Percentiles rank a stretch among this genome's conserved stretches.
These are phyloP conservation scores for Verticillium zaregamsianum DNA, from an alignment of 2,329 filamentous ascomycete species.

Conservation along the genomic window DNA sequence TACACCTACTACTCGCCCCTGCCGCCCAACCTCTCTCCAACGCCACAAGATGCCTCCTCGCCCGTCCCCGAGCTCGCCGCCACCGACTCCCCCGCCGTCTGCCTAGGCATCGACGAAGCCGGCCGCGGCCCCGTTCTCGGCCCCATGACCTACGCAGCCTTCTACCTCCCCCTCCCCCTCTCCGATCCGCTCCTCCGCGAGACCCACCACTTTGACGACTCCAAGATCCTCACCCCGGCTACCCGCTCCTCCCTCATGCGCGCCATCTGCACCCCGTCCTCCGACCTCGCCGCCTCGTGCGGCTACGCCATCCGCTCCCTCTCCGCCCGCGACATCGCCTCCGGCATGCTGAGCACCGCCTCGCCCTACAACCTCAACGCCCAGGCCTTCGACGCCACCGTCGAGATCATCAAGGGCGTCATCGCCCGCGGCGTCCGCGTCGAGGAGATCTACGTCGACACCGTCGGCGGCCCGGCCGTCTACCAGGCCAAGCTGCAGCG, in stretches of 20 bases:
- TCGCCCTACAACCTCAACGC: constrained; percentile 85
- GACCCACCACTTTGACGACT: constrained; percentile 88
- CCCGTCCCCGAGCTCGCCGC: neutral
- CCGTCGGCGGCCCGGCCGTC: constrained; percentile 74
- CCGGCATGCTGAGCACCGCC: constrained; percentile 68
- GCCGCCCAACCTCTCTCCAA: constrained; percentile 54
- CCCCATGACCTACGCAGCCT: constrained; percentile 68
- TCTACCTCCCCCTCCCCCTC: constrained; percentile 69
- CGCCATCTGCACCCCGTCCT: constrained; percentile 62
- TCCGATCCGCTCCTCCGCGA: constrained; percentile 71
- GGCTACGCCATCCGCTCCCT: constrained; percentile 83
- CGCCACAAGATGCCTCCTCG: constrained; percentile 19
- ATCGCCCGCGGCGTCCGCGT: constrained; percentile 76
- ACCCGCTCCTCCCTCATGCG: constrained; percentile 69
- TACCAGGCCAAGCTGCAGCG: constrained; percentile 84
- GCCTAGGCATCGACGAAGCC: constrained; percentile 90
- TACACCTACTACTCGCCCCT: constrained; percentile 70
- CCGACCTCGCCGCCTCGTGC: constrained; percentile 49
- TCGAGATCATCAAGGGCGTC: constrained; percentile 74
- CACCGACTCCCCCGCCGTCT: constrained; percentile 42
- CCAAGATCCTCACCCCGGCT: constrained; percentile 81
- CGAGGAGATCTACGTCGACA: constrained; percentile 90
- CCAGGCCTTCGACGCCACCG: constrained; percentile 90
- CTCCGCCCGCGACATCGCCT: constrained; percentile 77
- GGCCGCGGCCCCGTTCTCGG: constrained; percentile 91